These are phyloP conservation scores for Pseudocercospora cruenta DNA, from an alignment of 2,329 filamentous ascomycete genomes.

Conservation along the genomic window DNA sequence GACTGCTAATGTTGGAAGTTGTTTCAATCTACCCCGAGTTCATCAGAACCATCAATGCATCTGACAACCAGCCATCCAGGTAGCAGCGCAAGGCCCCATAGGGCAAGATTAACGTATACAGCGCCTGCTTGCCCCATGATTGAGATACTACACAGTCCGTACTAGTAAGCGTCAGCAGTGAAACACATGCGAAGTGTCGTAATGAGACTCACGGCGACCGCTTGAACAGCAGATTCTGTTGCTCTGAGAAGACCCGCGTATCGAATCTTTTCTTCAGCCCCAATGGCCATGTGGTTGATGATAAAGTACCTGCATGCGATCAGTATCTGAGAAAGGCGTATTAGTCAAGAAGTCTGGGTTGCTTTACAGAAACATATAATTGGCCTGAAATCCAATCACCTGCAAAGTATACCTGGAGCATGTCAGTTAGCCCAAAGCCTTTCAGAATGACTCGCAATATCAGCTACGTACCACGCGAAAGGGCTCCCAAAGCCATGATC, in stretches of 20 bases:
- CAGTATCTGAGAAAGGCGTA: background rate
- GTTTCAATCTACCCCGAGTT: background rate
- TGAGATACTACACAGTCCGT: slow-evolving; percentile 65
- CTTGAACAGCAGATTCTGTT: slow-evolving; percentile 73
- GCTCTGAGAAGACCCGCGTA: slow-evolving; percentile 69
- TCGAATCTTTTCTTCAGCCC: slow-evolving; percentile 66
- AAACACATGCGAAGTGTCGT: background rate
- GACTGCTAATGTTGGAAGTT: background rate
- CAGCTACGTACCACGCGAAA: slow-evolving; percentile 64
- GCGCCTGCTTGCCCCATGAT: slow-evolving; percentile 67
- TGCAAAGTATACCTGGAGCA: slow-evolving; percentile 52
- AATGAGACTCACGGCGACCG: slow-evolving; percentile 50
- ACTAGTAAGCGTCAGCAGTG: slow-evolving; percentile 47
- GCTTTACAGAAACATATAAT: slow-evolving; percentile 67
- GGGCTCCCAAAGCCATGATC: slow-evolving; percentile 65
- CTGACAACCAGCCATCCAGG: slow-evolving; percentile 70
- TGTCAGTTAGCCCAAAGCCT: background rate
- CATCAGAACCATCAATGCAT: slow-evolving; percentile 50
- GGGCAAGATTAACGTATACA: slow-evolving; percentile 70
- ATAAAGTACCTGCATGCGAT: slow-evolving; percentile 61
- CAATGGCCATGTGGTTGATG: slow-evolving; percentile 63
- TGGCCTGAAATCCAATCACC: slow-evolving; percentile 69
- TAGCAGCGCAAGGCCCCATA: slow-evolving; percentile 66
- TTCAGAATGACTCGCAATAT: background rate
- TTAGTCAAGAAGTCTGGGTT: background rate